Evolutionary conservation across 2,329 filamentous ascomycete species (phyloP), one percentile per base, ranked within the genome.

Genomic region (Colletotrichum somersetense): DNA sequence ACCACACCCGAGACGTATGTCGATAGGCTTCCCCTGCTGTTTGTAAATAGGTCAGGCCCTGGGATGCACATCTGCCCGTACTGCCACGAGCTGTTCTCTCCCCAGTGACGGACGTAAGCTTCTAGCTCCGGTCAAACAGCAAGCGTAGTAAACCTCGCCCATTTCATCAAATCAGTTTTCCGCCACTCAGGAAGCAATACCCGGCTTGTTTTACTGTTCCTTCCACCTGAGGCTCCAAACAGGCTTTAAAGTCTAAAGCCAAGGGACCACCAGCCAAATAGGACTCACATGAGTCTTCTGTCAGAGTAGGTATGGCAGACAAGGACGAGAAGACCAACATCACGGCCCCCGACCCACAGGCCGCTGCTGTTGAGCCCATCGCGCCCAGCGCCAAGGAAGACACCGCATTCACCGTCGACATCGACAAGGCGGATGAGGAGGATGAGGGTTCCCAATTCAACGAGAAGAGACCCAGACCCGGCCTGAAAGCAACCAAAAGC

Each of bases 401-500:
- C 33, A 53, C 59, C 53, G 33, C 69, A 38, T 66, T 68, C 35
- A 57, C 61, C 56, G 64, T 67, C 18, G 56, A 70, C 10, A 72
- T 74, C 50, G 73, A 73, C 50, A 58, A 66, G 46, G 52, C 61
- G 23, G 55, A 71, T 14, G 72, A 72, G 66, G 62, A 64, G 38
- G 46, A 65, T 58, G 62, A 20, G 3, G 38, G n/a, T 48, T 56
- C 57, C 26, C 42, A 66, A n/a, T 12, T n/a, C 26, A 58, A 74
- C 14, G 72, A 73, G 65, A 73, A 72, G 65, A 67, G 11, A 20
- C 40, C 26, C 12, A 67, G 72, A 35, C 55, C 61, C 14, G 71
- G 66, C 57, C 68, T 88, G 64, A 79, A 80, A 66, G 83, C 80
- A 56, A 85, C 85, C 38, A 84, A 84, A 74, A 91, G 87, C 74